Evolutionary conservation across 805 yeast genomes (phyloP).

Genomic region (Candida anglica): DNA sequence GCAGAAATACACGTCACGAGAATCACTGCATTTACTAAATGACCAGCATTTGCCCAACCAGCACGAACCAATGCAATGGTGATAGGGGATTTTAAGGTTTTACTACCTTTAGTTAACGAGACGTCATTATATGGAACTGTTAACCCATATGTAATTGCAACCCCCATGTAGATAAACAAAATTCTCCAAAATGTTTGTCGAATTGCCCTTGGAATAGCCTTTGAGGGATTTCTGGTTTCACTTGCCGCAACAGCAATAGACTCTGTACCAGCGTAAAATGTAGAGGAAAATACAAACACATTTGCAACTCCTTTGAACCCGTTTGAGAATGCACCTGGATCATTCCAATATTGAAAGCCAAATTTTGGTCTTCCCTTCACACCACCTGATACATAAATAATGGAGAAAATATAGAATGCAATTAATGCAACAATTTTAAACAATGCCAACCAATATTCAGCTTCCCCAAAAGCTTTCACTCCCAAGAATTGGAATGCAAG

Average conservation of each 20-base stretch:
- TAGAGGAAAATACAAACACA: conserved; percentile 56
- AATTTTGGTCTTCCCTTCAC: conserved; percentile 32
- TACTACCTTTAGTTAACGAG: conserved; percentile 29
- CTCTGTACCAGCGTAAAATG: conserved; percentile 58
- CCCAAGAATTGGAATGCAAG: conserved; percentile 48
- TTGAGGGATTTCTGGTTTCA: conserved; percentile 56
- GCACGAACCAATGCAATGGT: conserved; percentile 35
- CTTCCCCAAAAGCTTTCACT: conserved; percentile 54
- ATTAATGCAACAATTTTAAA: conserved; percentile 44
- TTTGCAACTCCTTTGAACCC: conserved; percentile 56
- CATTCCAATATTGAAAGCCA: conserved; percentile 41
- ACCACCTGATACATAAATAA: conserved; percentile 44
- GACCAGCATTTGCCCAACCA: conserved; percentile 42
- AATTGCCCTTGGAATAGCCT: conserved; percentile 55
- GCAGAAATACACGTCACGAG: conserved; percentile 64
- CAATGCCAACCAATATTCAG: conserved; percentile 51
- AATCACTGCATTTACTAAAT: conserved; percentile 60
- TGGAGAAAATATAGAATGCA: conserved; percentile 50
- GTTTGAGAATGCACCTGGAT: conserved; percentile 38
- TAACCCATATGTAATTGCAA: conserved; percentile 55
- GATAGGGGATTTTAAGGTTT: conserved; percentile 45
- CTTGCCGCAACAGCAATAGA: conserved; percentile 57
- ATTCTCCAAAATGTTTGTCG: conserved; percentile 55
- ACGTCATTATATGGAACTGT: conserved; percentile 57
- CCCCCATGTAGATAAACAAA: conserved; percentile 47